These are phyloP conservation scores for Epithele typhae DNA, from an alignment of 768 basidiomycete genomes.

Conservation along the genomic window DNA sequence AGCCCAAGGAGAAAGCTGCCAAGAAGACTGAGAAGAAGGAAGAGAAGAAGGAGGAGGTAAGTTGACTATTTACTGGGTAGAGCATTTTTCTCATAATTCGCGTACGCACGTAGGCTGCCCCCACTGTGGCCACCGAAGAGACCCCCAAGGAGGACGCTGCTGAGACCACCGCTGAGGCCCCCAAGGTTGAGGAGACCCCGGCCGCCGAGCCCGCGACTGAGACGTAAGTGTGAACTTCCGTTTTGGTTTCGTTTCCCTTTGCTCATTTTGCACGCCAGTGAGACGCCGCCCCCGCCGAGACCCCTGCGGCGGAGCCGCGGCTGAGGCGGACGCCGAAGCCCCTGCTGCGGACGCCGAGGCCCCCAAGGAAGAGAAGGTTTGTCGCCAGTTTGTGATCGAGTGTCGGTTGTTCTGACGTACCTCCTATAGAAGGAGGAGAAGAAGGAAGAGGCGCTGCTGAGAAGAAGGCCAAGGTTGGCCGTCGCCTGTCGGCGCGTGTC, in stretches of 20 bases:
- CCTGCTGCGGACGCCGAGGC: constrained; percentile 36
- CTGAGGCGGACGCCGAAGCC: constrained; percentile 26
- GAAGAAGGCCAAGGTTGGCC: constrained; percentile 58
- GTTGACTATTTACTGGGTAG: too few relatives aligned
- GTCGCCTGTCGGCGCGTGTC: constrained; percentile 82
- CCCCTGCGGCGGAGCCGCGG: constrained; percentile 21
- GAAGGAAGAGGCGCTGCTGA: constrained; percentile 41
- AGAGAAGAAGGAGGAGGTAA: too few relatives aligned
- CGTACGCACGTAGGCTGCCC: constrained; percentile 31
- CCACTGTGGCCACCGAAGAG: constrained; percentile 37
- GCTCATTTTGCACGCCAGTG: constrained; percentile 28
- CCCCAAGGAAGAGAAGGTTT: constrained; percentile 62
- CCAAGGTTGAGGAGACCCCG: constrained; percentile 26
- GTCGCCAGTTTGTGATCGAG: not conserved
- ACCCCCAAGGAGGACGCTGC: constrained; percentile 35
- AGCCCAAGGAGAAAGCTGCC: constrained; percentile 61
- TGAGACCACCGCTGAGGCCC: constrained; percentile 38
- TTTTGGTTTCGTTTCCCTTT: not conserved
- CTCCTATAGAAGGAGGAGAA: constrained; percentile 40
- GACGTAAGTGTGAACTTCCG: constrained; percentile 44
- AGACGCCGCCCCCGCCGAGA: constrained; percentile 38
- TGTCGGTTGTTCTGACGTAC: not conserved
- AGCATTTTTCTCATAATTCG: not conserved
- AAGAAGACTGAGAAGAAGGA: constrained; percentile 85
- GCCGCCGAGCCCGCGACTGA: constrained; percentile 64